Percentiles rank a stretch among this genome's conserved stretches.
Conservation (phyloP, 2,329 filamentous ascomycete genomes). For the Sporothrix variecibatus region DNA sequence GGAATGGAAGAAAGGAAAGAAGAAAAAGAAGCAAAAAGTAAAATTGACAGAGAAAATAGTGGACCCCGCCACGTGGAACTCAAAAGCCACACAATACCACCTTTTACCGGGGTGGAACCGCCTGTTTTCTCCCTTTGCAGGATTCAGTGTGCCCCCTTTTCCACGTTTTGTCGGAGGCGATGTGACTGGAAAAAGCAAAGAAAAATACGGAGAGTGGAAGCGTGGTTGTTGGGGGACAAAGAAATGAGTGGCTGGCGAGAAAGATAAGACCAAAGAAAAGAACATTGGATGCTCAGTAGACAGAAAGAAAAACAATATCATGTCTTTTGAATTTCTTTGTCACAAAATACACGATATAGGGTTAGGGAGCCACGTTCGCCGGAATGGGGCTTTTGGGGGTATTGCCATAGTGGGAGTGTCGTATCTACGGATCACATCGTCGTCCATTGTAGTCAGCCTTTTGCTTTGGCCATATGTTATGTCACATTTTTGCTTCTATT, state of each 20-base stretch:
- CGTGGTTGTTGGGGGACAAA: neutral
- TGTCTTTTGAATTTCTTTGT: neutral
- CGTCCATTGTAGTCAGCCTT: constrained; percentile 3
- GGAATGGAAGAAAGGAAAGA: neutral
- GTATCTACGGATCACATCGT: neutral
- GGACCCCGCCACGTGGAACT: constrained; percentile 17
- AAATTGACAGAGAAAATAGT: neutral
- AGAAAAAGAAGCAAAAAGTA: neutral
- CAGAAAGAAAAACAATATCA: neutral
- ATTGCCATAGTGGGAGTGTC: neutral
- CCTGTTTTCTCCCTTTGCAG: neutral
- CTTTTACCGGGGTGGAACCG: constrained; percentile 6
- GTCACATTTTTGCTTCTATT: neutral
- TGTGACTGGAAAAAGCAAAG: neutral
- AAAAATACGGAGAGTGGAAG: neutral
- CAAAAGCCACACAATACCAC: constrained; percentile 6
- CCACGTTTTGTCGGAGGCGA: neutral
- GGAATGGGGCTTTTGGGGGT: too few relatives aligned
- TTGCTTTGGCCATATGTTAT: neutral
- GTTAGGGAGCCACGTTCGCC: neutral
- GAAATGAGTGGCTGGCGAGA: neutral
- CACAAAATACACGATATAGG: neutral
- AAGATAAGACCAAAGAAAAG: neutral
- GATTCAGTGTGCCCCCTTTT: neutral
- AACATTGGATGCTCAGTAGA: too few relatives aligned